These are phyloP conservation scores for Verticillium dahliae DNA, from an alignment of 2,329 filamentous ascomycete genomes.

Conservation along the genomic window DNA sequence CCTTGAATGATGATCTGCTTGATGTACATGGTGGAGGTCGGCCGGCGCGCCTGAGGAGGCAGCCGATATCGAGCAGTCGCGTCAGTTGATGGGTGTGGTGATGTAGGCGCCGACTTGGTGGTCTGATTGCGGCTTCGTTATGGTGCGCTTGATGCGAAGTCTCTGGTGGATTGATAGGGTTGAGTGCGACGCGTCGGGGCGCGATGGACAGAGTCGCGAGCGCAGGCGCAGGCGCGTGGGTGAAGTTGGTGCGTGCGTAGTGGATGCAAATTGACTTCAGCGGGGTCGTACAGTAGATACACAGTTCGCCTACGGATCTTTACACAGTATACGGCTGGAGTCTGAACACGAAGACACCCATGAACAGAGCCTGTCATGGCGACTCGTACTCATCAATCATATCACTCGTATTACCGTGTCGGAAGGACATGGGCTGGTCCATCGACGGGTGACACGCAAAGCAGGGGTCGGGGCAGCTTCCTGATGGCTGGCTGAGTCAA, in stretches of 20 bases:
- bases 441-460: neutral
- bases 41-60: conserved; percentile 9
- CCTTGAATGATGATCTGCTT: conserved; percentile 99
- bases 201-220: conserved; percentile 4
- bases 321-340: neutral
- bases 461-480: neutral
- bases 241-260: neutral
- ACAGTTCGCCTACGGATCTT: neutral
- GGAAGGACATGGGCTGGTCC: neutral
- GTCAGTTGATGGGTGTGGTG: neutral
- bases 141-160: neutral
- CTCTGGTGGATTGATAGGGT: conserved; percentile 1
- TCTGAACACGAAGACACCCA: neutral
- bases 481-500: neutral
- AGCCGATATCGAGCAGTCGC: conserved; percentile 2
- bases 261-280: neutral
- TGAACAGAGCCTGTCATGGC: neutral
- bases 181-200: conserved; percentile 10
- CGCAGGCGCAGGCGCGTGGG: neutral
- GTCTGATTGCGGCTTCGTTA: neutral
- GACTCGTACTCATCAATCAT: neutral
- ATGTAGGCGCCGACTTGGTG: neutral
- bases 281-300: neutral
- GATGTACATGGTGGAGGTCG: conserved; percentile 71
- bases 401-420: neutral